These are phyloP conservation scores for Coemansia sp. DNA, from an alignment of 192 early-diverging fungal species.

Conservation along the genomic window DNA sequence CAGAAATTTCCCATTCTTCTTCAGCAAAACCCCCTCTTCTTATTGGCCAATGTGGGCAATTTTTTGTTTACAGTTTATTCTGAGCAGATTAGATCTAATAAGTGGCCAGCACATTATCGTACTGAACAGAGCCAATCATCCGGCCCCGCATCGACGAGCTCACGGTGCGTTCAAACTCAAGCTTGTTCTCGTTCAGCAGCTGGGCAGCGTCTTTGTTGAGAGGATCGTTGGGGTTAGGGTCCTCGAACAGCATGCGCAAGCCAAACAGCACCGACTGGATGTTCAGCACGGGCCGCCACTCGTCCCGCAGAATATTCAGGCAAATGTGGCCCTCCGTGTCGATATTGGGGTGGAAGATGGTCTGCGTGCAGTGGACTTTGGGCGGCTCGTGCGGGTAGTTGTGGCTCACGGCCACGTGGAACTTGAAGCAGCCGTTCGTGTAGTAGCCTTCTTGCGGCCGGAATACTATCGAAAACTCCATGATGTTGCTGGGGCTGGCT, in stretches of 20 bases:
- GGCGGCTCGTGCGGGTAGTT: slow-evolving; percentile 96
- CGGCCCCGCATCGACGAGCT: slow-evolving; percentile 74
- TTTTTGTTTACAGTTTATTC: too few relatives aligned
- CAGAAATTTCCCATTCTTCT: too few relatives aligned
- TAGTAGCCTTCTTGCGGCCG: slow-evolving; percentile 87
- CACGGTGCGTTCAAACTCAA: slow-evolving; percentile 75
- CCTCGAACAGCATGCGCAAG: slow-evolving; percentile 86
- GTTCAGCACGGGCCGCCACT: slow-evolving; percentile 98
- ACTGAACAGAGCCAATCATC: slow-evolving; percentile 62
- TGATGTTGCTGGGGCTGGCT: slow-evolving; percentile 68
- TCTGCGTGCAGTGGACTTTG: slow-evolving; percentile 82
- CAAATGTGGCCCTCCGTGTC: slow-evolving; percentile 96
- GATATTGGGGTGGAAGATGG: slow-evolving; percentile 98
- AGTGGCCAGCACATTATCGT: slow-evolving; percentile 60
- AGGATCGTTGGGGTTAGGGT: slow-evolving; percentile 96
- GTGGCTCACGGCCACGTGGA: slow-evolving; percentile 76
- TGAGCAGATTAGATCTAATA: too few relatives aligned
- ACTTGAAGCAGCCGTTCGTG: slow-evolving; percentile 75
- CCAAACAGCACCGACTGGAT: slow-evolving; percentile 89
- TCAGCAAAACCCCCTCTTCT: too few relatives aligned
- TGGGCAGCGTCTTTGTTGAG: slow-evolving; percentile 95
- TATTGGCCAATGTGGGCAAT: too few relatives aligned
- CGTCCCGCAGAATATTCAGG: slow-evolving; percentile 94
- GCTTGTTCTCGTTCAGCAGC: slow-evolving; percentile 67
- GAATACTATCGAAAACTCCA: slow-evolving; percentile 80